A percentile compares a stretch with the other conserved stretches of the same genome.
Evolutionary conservation across 1,284 basidiomycete species (phyloP).

Genomic region (Rhodotorula sp.): DNA sequence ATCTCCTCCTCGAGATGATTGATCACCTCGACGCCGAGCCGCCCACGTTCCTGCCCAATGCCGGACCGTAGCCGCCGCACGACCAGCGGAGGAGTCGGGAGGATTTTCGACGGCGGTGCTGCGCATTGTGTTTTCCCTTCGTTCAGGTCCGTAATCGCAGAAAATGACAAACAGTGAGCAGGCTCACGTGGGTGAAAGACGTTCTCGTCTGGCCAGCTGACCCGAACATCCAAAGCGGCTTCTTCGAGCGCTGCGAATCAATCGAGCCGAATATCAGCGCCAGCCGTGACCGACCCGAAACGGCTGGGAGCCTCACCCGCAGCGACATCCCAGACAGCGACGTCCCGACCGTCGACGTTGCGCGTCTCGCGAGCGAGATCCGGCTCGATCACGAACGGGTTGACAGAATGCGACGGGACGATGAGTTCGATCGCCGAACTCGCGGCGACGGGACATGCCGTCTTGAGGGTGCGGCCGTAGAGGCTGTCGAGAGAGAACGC

Average conservation of each 20-base stretch:
- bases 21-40: constrained; percentile 65
- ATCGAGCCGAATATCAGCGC: neutral
- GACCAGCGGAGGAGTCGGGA: constrained; percentile 11
- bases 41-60: constrained; percentile 71
- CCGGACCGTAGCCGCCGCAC: constrained; percentile 65
- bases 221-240: constrained; percentile 39
- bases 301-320: constrained; percentile 1
- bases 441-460: constrained; percentile 57
- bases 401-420: constrained; percentile 30
- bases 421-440: constrained; percentile 53
- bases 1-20: constrained; percentile 62
- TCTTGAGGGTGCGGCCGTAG: constrained; percentile 67
- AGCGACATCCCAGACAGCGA: constrained; percentile 27
- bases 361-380: neutral
- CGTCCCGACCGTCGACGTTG: neutral
- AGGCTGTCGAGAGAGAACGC: constrained; percentile 77
- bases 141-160: too few species aligned
- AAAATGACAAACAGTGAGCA: neutral
- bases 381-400: constrained; percentile 32
- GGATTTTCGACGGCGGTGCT: constrained; percentile 3
- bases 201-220: constrained; percentile 53
- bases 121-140: neutral
- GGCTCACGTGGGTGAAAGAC: constrained; percentile 52
- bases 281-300: too few species aligned
- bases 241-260: constrained; percentile 13